phyloP scores from a whole-genome alignment of 1,139 yeast genomes.

The Candida glucosophila region DNA sequence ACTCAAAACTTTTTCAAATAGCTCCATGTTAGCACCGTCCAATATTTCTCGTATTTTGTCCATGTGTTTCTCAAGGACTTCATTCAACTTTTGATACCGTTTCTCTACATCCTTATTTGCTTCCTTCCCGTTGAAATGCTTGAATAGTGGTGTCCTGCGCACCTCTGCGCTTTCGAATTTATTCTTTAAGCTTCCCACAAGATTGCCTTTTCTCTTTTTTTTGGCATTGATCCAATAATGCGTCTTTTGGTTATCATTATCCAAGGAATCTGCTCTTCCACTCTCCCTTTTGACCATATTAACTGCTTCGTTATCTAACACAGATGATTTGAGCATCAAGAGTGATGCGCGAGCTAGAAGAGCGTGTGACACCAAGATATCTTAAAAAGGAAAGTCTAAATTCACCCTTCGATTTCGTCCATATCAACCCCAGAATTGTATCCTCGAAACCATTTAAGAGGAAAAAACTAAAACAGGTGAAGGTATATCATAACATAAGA shows the following conservation, averaged over 20 bases:
- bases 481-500: no score
- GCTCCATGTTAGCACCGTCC: conserved; percentile 27
- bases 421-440: no score
- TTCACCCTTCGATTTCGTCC: no score
- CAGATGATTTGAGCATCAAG: no score
- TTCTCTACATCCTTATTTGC: conserved; percentile 19
- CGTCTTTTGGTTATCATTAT: conserved; percentile 6
- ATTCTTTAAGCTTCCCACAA: conserved; percentile 2
- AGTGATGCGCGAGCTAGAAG: no score
- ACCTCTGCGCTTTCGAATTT: conserved; percentile 1
- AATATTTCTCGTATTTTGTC: conserved; percentile 28
- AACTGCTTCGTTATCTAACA: no score
- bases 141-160: conserved; percentile 21
- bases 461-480: no score
- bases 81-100: conserved; percentile 30
- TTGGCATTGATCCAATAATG: conserved; percentile 6
- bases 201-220: conserved; percentile 2
- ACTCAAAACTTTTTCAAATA: conserved; percentile 22
- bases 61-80: conserved; percentile 32
- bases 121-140: conserved; percentile 34
- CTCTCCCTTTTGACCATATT: conserved; percentile 1
- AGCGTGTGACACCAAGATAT: no score
- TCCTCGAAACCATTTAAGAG: no score
- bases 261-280: conserved; percentile 3
- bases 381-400: no score